Conservation (phyloP, 1,284 basidiomycete species). For the Blastosporella zonata region DNA sequence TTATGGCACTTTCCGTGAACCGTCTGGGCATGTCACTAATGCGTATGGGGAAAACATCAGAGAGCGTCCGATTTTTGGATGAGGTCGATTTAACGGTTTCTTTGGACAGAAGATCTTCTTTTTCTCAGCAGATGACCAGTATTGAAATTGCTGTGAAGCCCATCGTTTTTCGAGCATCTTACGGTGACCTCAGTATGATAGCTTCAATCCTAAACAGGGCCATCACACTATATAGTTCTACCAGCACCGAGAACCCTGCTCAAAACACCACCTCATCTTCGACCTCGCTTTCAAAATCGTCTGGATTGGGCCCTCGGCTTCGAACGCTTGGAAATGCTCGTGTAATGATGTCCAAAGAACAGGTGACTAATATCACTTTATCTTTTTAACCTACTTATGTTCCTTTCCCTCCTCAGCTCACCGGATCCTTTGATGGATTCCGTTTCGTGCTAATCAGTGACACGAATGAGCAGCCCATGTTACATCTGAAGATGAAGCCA, state of each 20-base stretch:
- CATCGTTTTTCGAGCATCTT: constrained; percentile 89
- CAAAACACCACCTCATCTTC: constrained; percentile 10
- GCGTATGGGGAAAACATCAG: constrained; percentile 82
- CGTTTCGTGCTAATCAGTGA: constrained; percentile 95
- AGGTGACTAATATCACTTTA: too few relatives aligned
- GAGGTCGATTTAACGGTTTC: constrained; percentile 89
- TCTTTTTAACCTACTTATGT: too few relatives aligned
- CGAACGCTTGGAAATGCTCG: constrained; percentile 51
- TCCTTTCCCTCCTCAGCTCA: constrained; percentile 53
- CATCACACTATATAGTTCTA: constrained; percentile 57
- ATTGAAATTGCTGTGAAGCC: constrained; percentile 85
- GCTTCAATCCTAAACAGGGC: constrained; percentile 89
- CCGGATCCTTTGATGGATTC: constrained; percentile 85
- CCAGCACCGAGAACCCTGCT: constrained; percentile 27
- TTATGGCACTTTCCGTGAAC: constrained; percentile 80
- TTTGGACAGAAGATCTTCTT: constrained; percentile 78
- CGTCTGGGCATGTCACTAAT: constrained; percentile 93
- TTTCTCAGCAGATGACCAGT: constrained; percentile 75
- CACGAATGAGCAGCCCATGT: constrained; percentile 90
- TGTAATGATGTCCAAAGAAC: constrained; percentile 77
- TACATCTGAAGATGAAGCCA: constrained; percentile 85
- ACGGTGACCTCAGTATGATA: constrained; percentile 91
- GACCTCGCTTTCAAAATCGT: constrained; percentile 9
- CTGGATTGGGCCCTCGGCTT: constrained; percentile 17
- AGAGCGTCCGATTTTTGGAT: constrained; percentile 91